phyloP scores from a whole-genome alignment of 768 basidiomycete genomes.

The Trametes punicea region DNA sequence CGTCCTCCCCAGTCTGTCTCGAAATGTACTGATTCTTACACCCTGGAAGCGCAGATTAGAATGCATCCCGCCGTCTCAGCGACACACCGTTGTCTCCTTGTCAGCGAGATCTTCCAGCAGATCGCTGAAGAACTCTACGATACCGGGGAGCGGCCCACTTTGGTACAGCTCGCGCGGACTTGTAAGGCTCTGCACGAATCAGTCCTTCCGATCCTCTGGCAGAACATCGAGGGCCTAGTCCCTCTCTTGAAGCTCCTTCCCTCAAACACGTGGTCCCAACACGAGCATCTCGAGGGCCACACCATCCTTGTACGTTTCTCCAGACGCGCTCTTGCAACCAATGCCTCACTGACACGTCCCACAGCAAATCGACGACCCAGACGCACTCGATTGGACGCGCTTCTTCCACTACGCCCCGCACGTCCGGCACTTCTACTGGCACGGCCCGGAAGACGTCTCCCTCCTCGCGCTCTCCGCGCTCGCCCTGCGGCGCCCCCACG shows the following conservation, averaged over 20 bases:
- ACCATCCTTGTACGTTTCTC: not conserved
- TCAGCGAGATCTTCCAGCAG: not conserved
- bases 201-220: not conserved
- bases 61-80: not conserved
- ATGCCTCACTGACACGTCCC: not conserved
- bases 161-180: not conserved
- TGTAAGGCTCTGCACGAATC: not conserved
- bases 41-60: too few species aligned
- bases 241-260: conserved; percentile 5
- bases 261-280: not conserved
- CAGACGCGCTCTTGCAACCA: too few species aligned
- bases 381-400: conserved; percentile 1
- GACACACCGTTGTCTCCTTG: not conserved
- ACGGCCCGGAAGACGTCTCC: not conserved
- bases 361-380: not conserved
- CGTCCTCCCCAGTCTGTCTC: too few species aligned
- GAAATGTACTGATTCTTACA: too few species aligned
- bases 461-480: not conserved
- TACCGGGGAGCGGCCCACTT: not conserved
- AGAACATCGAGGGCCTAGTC: not conserved
- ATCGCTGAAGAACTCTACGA: not conserved
- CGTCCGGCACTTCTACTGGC: conserved; percentile 1
- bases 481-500: not conserved
- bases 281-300: not conserved
- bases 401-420: conserved; percentile 1